These are phyloP conservation scores for Ophiostoma australiae DNA, from an alignment of 2,329 filamentous ascomycete species.

Conservation along the genomic window DNA sequence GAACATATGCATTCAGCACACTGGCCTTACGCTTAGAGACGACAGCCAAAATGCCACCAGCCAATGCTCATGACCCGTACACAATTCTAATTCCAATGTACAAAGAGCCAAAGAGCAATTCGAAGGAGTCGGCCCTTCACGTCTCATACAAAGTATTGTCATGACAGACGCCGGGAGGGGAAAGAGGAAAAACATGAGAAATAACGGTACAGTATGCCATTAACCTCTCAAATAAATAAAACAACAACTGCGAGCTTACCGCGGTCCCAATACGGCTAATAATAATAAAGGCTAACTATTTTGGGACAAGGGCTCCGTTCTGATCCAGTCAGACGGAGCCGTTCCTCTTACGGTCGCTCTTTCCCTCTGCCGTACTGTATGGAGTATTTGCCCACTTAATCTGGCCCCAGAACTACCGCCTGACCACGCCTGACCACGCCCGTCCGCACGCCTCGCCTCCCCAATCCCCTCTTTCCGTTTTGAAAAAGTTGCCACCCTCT, in stretches of 20 bases:
- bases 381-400: slow-evolving; percentile 9
- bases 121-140: slow-evolving; percentile 10
- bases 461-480: slow-evolving; percentile 11
- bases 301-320: slow-evolving; percentile 22
- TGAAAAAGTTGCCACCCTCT: slow-evolving; percentile 4
- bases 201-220: neutral
- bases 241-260: neutral
- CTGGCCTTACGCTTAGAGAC: neutral
- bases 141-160: neutral
- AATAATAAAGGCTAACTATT: neutral
- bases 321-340: slow-evolving; percentile 22
- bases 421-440: slow-evolving; percentile 18
- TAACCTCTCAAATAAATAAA: neutral
- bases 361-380: slow-evolving; percentile 3
- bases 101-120: slow-evolving; percentile 5
- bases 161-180: neutral
- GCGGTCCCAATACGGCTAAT: neutral
- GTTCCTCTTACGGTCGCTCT: neutral
- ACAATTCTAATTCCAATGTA: neutral
- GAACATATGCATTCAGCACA: neutral
- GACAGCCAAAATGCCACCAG: neutral
- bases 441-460: neutral
- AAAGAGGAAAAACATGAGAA: neutral
- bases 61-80: neutral
- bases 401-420: neutral